phyloP scores from a whole-genome alignment of 306 rosid species.

The Pyrus pyrifolia region DNA sequence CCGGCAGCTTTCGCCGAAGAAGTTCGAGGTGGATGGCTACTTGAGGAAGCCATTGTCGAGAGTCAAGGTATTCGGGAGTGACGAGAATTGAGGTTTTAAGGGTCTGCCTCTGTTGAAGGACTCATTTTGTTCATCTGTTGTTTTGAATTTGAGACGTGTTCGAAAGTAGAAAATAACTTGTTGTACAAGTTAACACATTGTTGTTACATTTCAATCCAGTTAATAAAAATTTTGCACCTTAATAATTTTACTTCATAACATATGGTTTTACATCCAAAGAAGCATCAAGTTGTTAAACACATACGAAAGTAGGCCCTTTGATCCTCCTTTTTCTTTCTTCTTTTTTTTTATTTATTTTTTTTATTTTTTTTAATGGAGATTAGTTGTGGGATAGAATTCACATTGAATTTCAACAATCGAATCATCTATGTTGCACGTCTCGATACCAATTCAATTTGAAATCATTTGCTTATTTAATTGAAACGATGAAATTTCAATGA shows the following conservation, averaged over 20 bases:
- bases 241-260: not conserved
- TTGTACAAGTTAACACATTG: not conserved
- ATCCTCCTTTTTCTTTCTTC: too few species aligned
- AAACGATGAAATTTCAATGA: too few species aligned
- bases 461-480: too few species aligned
- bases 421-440: too few species aligned
- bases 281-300: not conserved
- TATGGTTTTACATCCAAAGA: not conserved
- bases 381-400: too few species aligned
- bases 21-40: conserved; percentile 85
- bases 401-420: too few species aligned
- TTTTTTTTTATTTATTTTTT: too few species aligned
- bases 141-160: not conserved
- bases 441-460: too few species aligned
- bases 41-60: conserved; percentile 68
- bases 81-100: conserved; percentile 45
- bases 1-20: conserved; percentile 68
- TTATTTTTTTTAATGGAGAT: too few species aligned
- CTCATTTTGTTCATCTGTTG: not conserved
- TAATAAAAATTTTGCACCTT: not conserved
- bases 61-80: conserved; percentile 68
- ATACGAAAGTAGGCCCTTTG: too few species aligned
- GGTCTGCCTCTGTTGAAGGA: too few species aligned
- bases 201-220: not conserved
- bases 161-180: not conserved